Evolutionary conservation across 345 rosid genomes (phyloP), one percentile per base, ranked within the genome.

Genomic region (Laguncularia racemosa): DNA sequence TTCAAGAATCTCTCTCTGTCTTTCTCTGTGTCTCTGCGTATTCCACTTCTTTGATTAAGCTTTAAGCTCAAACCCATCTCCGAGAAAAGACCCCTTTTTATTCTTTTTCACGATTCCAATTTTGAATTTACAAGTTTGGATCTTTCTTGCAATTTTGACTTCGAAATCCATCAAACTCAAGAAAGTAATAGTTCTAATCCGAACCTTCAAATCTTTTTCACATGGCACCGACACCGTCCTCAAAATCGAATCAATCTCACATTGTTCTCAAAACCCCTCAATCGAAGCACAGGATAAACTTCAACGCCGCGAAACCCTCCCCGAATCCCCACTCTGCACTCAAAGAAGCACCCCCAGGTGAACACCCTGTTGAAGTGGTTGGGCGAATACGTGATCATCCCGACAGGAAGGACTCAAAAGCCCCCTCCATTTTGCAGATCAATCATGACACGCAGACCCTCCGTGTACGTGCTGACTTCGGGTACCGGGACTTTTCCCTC

Each of bases 281-380:
- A 40, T 79, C 88, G 0, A 91, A 83, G 56, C 88, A 92, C 17
- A 82, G 91, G 3, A 77, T 85, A 50, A 78, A 80, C 67, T 86
- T 89, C 83, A 50, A 70, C 19, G 64, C 73, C 53, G 72, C 62
- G 0, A 70, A 72, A 61, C 78, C 76, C 0, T 73, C 76, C 40
- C 83, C 81, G 46, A 74, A 80, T 66, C 83, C 81, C 1, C 74
- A 68, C 55, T 43, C 73, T 1, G 57, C 68, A 33, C 48, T 70
- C 53, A 82, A 67, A 64, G 95, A 84, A 58, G 55, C 62, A 38
- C 72, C 72, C 11, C 78, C 67, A 18, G 76, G 77, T 7, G 97
- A 92, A 51, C 97, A 89, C 69, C 99, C 99, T 0, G 78, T 93
- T 1, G 99, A 93, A 73, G 99, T 93, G 18, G 63, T 93, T 38